Evolutionary conservation across 306 rosid genomes (phyloP), one percentile per base, ranked within the genome.

Genomic region (Myrica gale): DNA sequence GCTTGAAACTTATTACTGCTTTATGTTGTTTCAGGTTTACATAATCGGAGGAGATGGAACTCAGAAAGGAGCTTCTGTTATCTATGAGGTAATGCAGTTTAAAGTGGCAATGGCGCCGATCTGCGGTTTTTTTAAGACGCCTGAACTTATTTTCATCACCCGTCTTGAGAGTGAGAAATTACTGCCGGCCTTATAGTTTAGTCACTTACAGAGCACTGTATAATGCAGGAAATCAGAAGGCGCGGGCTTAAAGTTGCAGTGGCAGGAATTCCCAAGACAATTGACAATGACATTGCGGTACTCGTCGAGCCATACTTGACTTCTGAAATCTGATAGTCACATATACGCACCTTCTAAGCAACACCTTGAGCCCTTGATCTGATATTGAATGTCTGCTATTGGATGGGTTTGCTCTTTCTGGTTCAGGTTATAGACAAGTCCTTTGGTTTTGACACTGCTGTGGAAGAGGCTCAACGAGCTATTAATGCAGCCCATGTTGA

Each of bases 401-500:
- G 15, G 6, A 9, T 17, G 11, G 68, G 10, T 42, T n/a, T 79
- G 57, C 23, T 52, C 32, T 1, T 65, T 72, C 23, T 66, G 65
- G 54, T 75, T 73, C 68, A 85, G 91, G 84, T 87, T 42, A 87
- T 87, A 60, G 91, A 87, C 78, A 87, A 83, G 78, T 87, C 91
- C 37, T 87, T 87, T 37, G 91, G 91, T 7, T 87, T 87, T 12
- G 87, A 84, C 78, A 82, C 87, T 48, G 91, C 88, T 0, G 91
- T 87, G 26, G 89, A 85, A 80, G 91, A 87, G 79, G 91, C 91
- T 66, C 91, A 87, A 60, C 75, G 91, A 44, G 89, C 91, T 13
- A 87, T 87, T 11, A 88, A 82, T 72, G 89, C 91, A 46, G 96
- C 96, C 0, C 96, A 88, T 37, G 91, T 90, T 55, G 96, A 90